Percentiles rank a stretch among this genome's conserved stretches.
Conservation (phyloP, 768 basidiomycete species). For the Dendrothele bispora region DNA sequence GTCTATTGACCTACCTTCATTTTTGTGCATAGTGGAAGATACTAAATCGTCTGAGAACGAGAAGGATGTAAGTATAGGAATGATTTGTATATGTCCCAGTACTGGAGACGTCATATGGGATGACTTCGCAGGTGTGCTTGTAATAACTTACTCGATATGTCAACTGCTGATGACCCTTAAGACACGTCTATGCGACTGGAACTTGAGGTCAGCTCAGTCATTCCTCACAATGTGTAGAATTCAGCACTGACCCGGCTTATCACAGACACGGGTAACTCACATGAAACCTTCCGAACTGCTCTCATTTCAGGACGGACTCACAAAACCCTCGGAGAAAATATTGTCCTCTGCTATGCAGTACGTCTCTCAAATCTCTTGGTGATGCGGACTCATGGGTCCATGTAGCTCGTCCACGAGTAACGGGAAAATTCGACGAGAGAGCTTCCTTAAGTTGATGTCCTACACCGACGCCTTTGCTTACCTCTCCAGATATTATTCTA, state of each 20-base stretch:
- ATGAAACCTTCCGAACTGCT: slow-evolving; percentile 82
- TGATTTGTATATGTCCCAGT: slow-evolving; percentile 79
- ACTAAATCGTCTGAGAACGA: slow-evolving; percentile 19
- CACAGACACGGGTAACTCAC: slow-evolving; percentile 84
- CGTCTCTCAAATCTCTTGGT: slow-evolving; percentile 5
- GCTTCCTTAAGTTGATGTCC: slow-evolving; percentile 50
- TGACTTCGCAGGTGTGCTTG: slow-evolving; percentile 69
- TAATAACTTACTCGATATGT: neutral
- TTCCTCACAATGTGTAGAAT: neutral
- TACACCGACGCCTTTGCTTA: slow-evolving; percentile 71
- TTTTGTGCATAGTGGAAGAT: slow-evolving; percentile 79
- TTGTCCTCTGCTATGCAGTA: slow-evolving; percentile 67
- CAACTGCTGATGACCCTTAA: slow-evolving; percentile 27
- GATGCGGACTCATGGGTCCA: slow-evolving; percentile 4
- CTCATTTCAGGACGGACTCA: slow-evolving; percentile 58
- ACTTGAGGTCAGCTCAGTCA: slow-evolving; percentile 61
- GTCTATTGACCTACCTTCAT: slow-evolving; percentile 54
- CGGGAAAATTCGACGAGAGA: slow-evolving; percentile 60
- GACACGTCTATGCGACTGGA: slow-evolving; percentile 86
- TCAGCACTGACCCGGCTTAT: slow-evolving; percentile 1
- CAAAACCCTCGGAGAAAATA: slow-evolving; percentile 73
- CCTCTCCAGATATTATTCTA: slow-evolving; percentile 66
- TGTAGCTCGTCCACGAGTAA: slow-evolving; percentile 37
- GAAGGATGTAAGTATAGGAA: slow-evolving; percentile 53
- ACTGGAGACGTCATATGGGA: slow-evolving; percentile 96